phyloP scores from a whole-genome alignment of 176 grass and related monocot species.

The Miscanthus lutarioriparius region DNA sequence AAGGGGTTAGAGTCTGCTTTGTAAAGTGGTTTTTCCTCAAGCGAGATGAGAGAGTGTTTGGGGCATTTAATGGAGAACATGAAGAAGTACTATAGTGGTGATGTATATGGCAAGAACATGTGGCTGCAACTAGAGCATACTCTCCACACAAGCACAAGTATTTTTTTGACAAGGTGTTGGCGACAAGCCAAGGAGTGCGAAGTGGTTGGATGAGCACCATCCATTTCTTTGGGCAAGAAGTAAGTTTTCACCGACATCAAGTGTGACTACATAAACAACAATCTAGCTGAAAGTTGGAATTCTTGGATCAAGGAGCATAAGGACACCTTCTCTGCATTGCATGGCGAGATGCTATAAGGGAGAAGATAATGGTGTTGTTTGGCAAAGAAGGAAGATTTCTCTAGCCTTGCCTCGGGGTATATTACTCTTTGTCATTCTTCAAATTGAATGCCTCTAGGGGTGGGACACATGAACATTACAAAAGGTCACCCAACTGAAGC shows the following conservation, averaged over 20 bases:
- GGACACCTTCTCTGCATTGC: not conserved
- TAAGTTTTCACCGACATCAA: not conserved
- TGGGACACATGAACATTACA: not conserved
- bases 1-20: not conserved
- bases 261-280: not conserved
- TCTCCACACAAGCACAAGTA: not conserved
- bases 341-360: not conserved
- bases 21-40: not conserved
- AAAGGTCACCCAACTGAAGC: not conserved
- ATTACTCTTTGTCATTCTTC: not conserved
- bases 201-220: not conserved
- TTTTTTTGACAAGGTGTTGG: not conserved
- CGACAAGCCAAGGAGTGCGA: not conserved
- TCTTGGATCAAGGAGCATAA: not conserved
- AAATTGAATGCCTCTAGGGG: not conserved
- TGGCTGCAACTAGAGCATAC: not conserved
- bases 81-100: not conserved
- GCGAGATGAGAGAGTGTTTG: not conserved
- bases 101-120: not conserved
- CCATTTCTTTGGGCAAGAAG: not conserved
- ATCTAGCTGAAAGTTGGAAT: not conserved
- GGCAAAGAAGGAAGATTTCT: not conserved
- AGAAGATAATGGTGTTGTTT: not conserved
- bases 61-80: not conserved
- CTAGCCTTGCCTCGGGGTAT: not conserved